Evolutionary conservation across 1,284 basidiomycete genomes (phyloP).

Genomic region (Irpex lacteus): DNA sequence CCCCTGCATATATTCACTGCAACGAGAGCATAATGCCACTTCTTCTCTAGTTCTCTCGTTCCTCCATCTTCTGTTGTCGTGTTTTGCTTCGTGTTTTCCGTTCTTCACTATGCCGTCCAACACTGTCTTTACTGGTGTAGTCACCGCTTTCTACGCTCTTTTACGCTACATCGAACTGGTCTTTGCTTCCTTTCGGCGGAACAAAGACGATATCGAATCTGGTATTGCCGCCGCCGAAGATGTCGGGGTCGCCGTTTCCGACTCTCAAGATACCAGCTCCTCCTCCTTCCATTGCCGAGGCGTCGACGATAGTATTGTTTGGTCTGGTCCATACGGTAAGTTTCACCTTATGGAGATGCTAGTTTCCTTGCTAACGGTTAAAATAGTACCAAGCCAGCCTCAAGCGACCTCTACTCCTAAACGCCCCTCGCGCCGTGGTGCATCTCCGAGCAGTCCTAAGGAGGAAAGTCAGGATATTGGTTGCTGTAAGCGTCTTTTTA

Average conservation of each 20-base stretch:
- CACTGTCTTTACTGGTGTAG: slow-evolving; percentile 1
- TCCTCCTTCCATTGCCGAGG: background rate
- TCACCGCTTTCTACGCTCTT: background rate
- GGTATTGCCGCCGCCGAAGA: background rate
- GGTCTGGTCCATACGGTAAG: background rate
- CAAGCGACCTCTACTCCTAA: background rate
- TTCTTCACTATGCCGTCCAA: background rate
- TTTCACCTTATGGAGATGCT: too few species aligned
- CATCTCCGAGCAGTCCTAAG: background rate
- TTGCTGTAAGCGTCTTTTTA: background rate
- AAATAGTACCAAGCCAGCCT: background rate
- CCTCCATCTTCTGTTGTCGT: background rate
- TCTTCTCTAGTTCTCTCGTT: background rate
- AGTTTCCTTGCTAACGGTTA: too few species aligned
- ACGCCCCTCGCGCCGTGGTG: background rate
- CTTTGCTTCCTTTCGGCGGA: background rate
- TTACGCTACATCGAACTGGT: background rate
- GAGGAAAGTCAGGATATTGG: background rate
- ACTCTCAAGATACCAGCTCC: background rate
- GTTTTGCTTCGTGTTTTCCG: background rate
- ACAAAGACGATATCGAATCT: background rate
- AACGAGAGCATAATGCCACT: background rate
- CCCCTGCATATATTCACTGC: too few species aligned
- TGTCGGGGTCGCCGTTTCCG: background rate
- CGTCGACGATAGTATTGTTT: background rate